These are phyloP conservation scores for Termitomyces sp. DNA, from an alignment of 768 basidiomycete genomes.

Conservation along the genomic window DNA sequence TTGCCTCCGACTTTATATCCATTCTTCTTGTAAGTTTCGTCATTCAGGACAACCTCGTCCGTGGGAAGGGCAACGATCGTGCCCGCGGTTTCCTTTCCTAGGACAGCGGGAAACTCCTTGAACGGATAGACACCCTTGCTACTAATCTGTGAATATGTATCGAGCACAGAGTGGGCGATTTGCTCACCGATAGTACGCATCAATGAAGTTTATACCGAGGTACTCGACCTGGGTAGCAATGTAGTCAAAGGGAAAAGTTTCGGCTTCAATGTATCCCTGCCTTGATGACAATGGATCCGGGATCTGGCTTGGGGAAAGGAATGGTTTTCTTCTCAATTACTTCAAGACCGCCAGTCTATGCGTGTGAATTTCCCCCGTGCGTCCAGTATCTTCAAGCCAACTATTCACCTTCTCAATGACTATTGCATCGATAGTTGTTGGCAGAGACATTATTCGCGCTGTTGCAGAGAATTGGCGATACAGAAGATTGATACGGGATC, in stretches of 20 bases:
- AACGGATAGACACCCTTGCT: slow-evolving; percentile 64
- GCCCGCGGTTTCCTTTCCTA: slow-evolving; percentile 81
- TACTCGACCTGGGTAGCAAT: slow-evolving; percentile 51
- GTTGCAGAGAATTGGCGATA: slow-evolving; percentile 25
- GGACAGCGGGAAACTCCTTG: slow-evolving; percentile 51
- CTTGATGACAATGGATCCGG: slow-evolving; percentile 54
- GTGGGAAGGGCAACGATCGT: slow-evolving; percentile 70
- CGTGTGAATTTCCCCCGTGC: neutral
- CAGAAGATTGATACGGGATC: slow-evolving; percentile 9
- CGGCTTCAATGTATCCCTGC: slow-evolving; percentile 12
- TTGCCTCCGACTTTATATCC: slow-evolving; percentile 63
- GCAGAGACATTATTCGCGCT: slow-evolving; percentile 42
- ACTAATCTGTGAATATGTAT: neutral
- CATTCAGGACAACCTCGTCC: slow-evolving; percentile 51
- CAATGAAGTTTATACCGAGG: slow-evolving; percentile 83
- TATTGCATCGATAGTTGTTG: slow-evolving; percentile 63
- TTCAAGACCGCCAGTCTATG: slow-evolving; percentile 65
- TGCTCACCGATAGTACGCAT: slow-evolving; percentile 69
- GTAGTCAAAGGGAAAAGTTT: neutral
- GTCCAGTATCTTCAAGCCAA: neutral
- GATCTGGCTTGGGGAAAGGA: slow-evolving; percentile 61
- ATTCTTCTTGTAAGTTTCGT: slow-evolving; percentile 58
- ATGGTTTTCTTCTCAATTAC: slow-evolving; percentile 63
- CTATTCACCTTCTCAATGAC: slow-evolving; percentile 45
- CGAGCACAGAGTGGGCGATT: neutral